Evolutionary conservation across 129 eudicot genomes (phyloP).

Genomic region (Daucus carota): DH1_v3.0 NC_030381.2:44257501-44258000

Average conservation of each 20-base stretch:
- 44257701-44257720: conserved; percentile 2
- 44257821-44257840: background rate
- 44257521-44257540: background rate
- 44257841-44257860: background rate
- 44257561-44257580: background rate
- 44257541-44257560: too few relatives aligned
- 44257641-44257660: background rate
- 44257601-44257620: background rate
- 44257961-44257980: too few relatives aligned
- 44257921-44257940: background rate
- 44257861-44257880: background rate
- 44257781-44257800: background rate
- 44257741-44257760: background rate
- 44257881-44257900: background rate
- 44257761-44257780: background rate
- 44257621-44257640: background rate
- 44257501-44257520: too few relatives aligned
- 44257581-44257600: background rate
- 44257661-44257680: background rate
- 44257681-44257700: background rate
- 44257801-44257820: background rate
- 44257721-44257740: background rate
- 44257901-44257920: background rate
- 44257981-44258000: too few relatives aligned
- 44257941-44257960: too few relatives aligned